A percentile compares a stretch with the other conserved stretches of the same genome.
Conservation (phyloP, 2,329 filamentous ascomycete species). For the Domatiomyces catenatus region DNA sequence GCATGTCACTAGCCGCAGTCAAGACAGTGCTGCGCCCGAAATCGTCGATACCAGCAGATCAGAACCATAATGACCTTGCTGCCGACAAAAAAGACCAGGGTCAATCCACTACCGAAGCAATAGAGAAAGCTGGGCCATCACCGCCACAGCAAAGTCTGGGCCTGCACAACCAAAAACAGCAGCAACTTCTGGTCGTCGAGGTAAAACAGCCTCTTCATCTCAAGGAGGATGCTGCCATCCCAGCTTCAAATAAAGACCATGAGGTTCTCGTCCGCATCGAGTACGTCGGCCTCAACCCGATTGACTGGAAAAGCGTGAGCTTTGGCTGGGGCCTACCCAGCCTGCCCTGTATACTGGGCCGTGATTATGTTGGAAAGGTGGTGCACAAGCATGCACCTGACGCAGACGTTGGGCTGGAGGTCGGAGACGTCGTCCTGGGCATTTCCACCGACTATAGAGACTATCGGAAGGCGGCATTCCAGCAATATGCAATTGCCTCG, state of each 20-base stretch:
- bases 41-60: background rate
- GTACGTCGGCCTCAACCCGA: conserved; percentile 55
- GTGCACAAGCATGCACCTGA: conserved; percentile 24
- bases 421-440: conserved; percentile 31
- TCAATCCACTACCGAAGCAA: background rate
- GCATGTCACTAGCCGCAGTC: background rate
- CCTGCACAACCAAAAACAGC: background rate
- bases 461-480: conserved; percentile 54
- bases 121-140: background rate
- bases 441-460: conserved; percentile 63
- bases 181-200: background rate
- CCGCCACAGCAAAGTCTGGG: background rate
- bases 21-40: background rate
- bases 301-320: conserved; percentile 59
- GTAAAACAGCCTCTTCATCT: background rate
- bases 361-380: conserved; percentile 53
- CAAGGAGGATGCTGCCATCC: background rate
- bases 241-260: background rate
- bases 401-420: background rate
- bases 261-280: conserved; percentile 11
- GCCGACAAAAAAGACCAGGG: background rate
- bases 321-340: conserved; percentile 55
- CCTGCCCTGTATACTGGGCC: conserved; percentile 53
- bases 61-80: background rate
- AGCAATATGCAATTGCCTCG: conserved; percentile 51